Evolutionary conservation across 352 stramenopile genomes (phyloP).

Genomic region (Saprolegnia parasitica): DNA sequence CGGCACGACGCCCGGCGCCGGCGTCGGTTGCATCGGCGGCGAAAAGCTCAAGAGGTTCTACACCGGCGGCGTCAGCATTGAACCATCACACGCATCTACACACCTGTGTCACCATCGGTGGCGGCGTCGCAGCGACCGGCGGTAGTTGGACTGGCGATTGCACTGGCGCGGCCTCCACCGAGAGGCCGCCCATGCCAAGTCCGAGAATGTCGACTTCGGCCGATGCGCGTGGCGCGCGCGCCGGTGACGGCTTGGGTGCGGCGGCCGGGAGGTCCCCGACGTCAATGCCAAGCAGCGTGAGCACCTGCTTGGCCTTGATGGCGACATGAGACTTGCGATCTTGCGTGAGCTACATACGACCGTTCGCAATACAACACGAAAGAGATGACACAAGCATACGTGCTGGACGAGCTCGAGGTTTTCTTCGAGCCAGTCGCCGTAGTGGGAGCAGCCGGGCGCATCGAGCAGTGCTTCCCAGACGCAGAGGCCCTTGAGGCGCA

Average conservation of each 20-base stretch:
- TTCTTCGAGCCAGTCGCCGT: conserved; percentile 78
- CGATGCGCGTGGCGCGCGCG: conserved; percentile 25
- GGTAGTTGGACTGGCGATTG: not conserved
- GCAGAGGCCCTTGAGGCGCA: conserved; percentile 76
- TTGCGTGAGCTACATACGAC: conserved; percentile 43
- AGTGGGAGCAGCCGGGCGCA: conserved; percentile 53
- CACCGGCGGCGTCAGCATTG: not conserved
- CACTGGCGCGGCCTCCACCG: conserved; percentile 2
- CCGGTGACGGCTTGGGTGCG: conserved; percentile 27
- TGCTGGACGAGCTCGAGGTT: conserved; percentile 80
- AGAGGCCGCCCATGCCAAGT: conserved; percentile 54
- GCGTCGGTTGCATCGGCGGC: conserved; percentile 3
- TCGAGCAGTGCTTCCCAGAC: conserved; percentile 74
- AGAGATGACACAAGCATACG: conserved; percentile 30
- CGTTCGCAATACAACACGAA: not conserved
- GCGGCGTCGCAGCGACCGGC: not conserved
- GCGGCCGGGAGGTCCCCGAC: not conserved
- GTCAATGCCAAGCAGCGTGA: conserved; percentile 58
- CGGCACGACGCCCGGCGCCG: not conserved
- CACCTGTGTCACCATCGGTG: not conserved
- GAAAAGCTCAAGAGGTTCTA: conserved; percentile 29
- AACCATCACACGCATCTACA: not conserved
- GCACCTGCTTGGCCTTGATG: conserved; percentile 65
- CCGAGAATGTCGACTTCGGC: conserved; percentile 79
- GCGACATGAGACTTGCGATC: conserved; percentile 76